Conservation (phyloP, 768 basidiomycete genomes). For the Rhizopogon salebrosus region DNA sequence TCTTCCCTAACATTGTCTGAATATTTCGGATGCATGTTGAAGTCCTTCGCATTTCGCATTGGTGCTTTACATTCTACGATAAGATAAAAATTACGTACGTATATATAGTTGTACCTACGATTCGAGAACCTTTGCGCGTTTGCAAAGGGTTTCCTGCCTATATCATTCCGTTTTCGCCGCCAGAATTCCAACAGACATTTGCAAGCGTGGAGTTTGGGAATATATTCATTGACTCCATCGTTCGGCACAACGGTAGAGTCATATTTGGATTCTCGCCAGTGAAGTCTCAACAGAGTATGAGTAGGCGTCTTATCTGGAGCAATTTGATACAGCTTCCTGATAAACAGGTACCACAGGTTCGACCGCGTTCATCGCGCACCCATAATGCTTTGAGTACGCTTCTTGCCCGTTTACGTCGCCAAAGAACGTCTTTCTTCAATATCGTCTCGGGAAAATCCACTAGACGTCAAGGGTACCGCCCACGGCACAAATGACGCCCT, state of each 20-base stretch:
- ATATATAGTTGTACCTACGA: too few relatives aligned
- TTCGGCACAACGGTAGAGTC: conserved; percentile 30
- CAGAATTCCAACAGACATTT: too few relatives aligned
- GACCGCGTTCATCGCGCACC: not conserved
- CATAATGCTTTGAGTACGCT: not conserved
- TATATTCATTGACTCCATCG: conserved; percentile 31
- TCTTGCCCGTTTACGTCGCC: not conserved
- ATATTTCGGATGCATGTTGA: too few relatives aligned
- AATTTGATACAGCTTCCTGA: not conserved
- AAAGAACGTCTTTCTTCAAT: not conserved
- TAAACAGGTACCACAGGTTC: not conserved
- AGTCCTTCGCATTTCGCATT: too few relatives aligned
- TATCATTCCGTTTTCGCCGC: too few relatives aligned
- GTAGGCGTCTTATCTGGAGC: not conserved
- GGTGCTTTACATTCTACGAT: too few relatives aligned
- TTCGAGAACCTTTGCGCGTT: too few relatives aligned
- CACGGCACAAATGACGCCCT: not conserved
- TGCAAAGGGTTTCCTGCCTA: too few relatives aligned
- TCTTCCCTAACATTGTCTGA: conserved; percentile 51
- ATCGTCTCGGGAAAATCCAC: not conserved
- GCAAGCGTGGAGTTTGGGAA: conserved; percentile 47
- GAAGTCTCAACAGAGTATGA: not conserved
- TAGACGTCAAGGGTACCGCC: not conserved
- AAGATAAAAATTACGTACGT: too few relatives aligned
- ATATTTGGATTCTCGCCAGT: conserved; percentile 16